Evolutionary conservation across 768 basidiomycete species (phyloP), one percentile per base, ranked within the genome.

Genomic region (Pholiota molesta): DNA sequence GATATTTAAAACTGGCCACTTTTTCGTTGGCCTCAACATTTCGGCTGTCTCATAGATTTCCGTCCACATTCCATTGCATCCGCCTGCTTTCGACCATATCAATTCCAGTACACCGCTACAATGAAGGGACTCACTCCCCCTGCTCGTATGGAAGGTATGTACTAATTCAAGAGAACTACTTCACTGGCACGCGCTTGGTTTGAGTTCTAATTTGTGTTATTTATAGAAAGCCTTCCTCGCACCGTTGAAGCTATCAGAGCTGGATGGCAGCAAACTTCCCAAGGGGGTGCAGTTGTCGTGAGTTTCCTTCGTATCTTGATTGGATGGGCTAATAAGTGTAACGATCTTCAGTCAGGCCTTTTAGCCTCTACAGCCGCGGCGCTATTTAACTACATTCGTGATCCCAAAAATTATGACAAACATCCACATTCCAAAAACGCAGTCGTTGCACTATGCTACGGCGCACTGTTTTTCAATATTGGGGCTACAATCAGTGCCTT

Each of bases 381-480:
- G 40, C 59, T 68, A 5, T 57, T 68, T 3, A 44, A 29, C 29
- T 61, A 58, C 26, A 63, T 68, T 53, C 59, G 65, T 31, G 45
- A 52, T 26, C 14, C 23, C 23, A 57, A 28, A 19, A 55, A 14
- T 17, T 39, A 45, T n/a, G 10, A 21, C 39, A 54, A 35, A 13
- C 11, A 42, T 42, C 42, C 29, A n/a, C 42, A n/a, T 1, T 49
- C 61, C 9, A 52, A 31, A 31, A 29, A 49, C 3, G 59, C 62
- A n/a, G 56, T 68, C 33, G 33, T 65, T 57, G 61, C 59, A 2
- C 33, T 55, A 11, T 64, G 65, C 45, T 66, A 67, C 37, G 61
- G 45, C 14, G 54, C 63, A 2, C 42, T 67, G 10, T 67, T 67
- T 28, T 57, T 67, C 14, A 64, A 64, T 44, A 52, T 62, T 31